Conservation (phyloP, 371 early-diverging fungal genomes). For the Fennellomyces sp. region DNA sequence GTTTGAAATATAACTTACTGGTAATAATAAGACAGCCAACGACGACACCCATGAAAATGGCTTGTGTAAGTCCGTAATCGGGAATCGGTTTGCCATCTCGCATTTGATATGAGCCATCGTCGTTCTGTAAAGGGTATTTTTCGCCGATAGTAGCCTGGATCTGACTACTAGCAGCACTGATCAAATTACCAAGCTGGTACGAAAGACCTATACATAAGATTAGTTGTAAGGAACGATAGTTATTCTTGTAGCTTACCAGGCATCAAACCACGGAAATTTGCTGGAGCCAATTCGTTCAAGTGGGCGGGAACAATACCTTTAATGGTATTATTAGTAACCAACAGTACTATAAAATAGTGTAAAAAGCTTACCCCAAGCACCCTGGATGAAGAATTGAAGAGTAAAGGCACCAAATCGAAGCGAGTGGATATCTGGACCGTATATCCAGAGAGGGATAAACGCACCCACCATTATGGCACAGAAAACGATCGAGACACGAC, state of each 20-base stretch:
- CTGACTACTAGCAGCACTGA: slow-evolving; percentile 68
- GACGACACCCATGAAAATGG: slow-evolving; percentile 62
- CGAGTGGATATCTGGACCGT: slow-evolving; percentile 45
- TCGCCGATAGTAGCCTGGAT: slow-evolving; percentile 71
- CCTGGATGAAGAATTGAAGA: slow-evolving; percentile 67
- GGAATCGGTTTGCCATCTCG: slow-evolving; percentile 53
- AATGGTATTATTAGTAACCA: not conserved
- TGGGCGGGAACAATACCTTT: slow-evolving; percentile 65
- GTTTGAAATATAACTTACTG: too few relatives aligned
- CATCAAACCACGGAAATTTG: slow-evolving; percentile 65
- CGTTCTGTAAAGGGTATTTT: slow-evolving; percentile 32
- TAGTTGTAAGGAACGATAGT: not conserved
- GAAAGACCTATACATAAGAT: slow-evolving; percentile 39
- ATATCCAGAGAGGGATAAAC: slow-evolving; percentile 71
- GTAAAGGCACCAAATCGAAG: slow-evolving; percentile 65
- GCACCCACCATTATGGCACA: slow-evolving; percentile 56
- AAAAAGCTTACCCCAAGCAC: slow-evolving; percentile 61
- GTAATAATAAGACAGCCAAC: slow-evolving; percentile 37
- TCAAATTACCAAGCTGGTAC: slow-evolving; percentile 73
- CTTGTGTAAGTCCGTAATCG: slow-evolving; percentile 68
- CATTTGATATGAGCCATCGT: slow-evolving; percentile 30
- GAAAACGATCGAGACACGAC: slow-evolving; percentile 53
- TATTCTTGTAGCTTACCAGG: slow-evolving; percentile 33
- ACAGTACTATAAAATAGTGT: not conserved
- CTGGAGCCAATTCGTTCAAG: slow-evolving; percentile 69